These are phyloP conservation scores for Umbelopsis vinacea DNA, from an alignment of 192 early-diverging fungal species.

Conservation along the genomic window DNA sequence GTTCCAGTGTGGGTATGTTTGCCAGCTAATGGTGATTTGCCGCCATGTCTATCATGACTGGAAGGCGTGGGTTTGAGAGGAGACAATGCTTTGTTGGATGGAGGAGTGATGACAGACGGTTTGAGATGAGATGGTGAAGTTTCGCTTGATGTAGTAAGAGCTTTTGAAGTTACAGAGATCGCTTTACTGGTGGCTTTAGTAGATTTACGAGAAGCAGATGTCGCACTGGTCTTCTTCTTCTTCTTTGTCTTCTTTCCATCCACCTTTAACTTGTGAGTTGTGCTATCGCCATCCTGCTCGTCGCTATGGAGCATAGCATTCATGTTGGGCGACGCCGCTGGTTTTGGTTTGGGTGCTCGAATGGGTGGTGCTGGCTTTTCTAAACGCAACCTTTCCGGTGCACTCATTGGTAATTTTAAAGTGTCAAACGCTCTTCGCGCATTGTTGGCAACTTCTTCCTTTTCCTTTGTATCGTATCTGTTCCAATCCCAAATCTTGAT, in stretches of 20 bases:
- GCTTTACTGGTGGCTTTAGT: background rate
- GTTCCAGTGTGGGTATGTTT: background rate
- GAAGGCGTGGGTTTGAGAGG: background rate
- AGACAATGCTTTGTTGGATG: conserved; percentile 4
- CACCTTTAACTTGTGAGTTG: background rate
- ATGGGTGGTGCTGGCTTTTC: conserved; percentile 1
- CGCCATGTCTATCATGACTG: conserved; percentile 5
- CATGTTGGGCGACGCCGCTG: background rate
- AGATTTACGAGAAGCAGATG: background rate
- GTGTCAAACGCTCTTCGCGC: conserved; percentile 26
- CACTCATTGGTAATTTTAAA: conserved; percentile 24
- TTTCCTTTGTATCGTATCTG: conserved; percentile 28
- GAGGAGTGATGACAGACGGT: conserved; percentile 11
- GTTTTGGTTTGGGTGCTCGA: background rate
- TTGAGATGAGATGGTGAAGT: conserved; percentile 12
- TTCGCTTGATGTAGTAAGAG: background rate
- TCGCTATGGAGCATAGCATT: background rate
- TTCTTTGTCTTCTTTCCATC: background rate
- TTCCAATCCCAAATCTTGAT: conserved; percentile 39
- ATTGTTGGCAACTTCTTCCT: conserved; percentile 24
- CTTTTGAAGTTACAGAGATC: background rate
- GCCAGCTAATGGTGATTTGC: conserved; percentile 13
- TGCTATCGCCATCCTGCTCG: background rate
- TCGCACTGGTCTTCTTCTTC: background rate
- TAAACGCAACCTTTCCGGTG: conserved; percentile 20